phyloP scores from a whole-genome alignment of 1,284 basidiomycete genomes.

The Cerrena zonata region DNA sequence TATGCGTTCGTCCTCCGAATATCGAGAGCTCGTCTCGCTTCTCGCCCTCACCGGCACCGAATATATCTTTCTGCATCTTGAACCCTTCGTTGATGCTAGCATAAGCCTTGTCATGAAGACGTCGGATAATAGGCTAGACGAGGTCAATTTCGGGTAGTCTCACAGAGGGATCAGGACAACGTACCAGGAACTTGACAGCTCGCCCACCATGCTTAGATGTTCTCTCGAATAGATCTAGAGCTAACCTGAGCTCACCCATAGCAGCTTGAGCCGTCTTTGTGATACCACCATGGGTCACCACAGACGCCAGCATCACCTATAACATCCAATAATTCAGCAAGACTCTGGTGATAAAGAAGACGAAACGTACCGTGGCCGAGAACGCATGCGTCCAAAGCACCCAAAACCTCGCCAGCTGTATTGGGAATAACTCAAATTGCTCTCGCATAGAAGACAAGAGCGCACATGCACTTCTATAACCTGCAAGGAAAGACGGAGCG shows the following conservation, averaged over 20 bases:
- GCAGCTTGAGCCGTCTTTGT: constrained; percentile 65
- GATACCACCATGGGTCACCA: constrained; percentile 59
- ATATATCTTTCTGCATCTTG: constrained; percentile 45
- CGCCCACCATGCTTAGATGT: constrained; percentile 57
- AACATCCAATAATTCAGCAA: not conserved
- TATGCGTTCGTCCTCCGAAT: constrained; percentile 66
- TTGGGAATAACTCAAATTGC: constrained; percentile 38
- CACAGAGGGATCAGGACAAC: constrained; percentile 17
- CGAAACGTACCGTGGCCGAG: constrained; percentile 50
- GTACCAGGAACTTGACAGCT: constrained; percentile 60
- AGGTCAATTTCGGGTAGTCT: not conserved
- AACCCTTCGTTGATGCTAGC: constrained; percentile 43
- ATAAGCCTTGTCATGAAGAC: constrained; percentile 58
- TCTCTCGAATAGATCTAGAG: constrained; percentile 55
- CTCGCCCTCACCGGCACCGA: constrained; percentile 39
- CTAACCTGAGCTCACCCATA: constrained; percentile 51
- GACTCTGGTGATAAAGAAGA: not conserved
- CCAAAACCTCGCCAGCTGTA: constrained; percentile 42
- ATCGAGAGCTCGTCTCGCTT: constrained; percentile 63
- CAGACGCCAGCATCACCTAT: constrained; percentile 67
- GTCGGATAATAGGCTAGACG: constrained; percentile 52
- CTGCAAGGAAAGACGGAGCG: constrained; percentile 60
- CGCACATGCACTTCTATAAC: constrained; percentile 63
- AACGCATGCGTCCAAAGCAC: constrained; percentile 58
- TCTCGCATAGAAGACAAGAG: constrained; percentile 44